Base-by-base conservation (phyloP, 768 basidiomycete genomes). In the Auricularia cornea region DNA sequence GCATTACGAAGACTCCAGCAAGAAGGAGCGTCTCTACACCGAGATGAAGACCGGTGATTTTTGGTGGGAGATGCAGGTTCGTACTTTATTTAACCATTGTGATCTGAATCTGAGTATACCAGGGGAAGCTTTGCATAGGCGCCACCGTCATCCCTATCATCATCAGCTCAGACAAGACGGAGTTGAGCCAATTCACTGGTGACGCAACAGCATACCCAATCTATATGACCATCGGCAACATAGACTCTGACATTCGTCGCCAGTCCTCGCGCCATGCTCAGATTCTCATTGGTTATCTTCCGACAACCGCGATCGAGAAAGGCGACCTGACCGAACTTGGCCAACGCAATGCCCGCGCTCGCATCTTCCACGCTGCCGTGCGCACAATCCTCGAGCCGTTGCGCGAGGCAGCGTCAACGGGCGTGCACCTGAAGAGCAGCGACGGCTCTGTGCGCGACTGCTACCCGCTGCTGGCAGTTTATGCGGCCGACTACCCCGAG, bases 221-320 rank as follows among this genome's bases (percentile, higher is more conserved):
- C 14, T 62, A 62, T 28, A 32, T 62, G 29, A 62, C 62, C 18
- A 62, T 62, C 30, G 62, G 62, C 16, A 62, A 56, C 26, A 26
- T 62, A n/a, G 48, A 48, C 14, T 30, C 8, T 3, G 3, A 28
- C 33, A 32, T 62, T 28, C 48, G 54, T 18, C 29, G 54, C 18
- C 18, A 62, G 26, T 70, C 69, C 16, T 72, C 70, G 3, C 68
- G 57, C 2, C 67, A 56, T 1, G 70, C 68, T 1, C 67, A 68
- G 14, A 68, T 72, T 33, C 65, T 73, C 0, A 63, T 73, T 26
- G 72, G 66, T 0, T 72, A 72, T 41, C 64, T 73, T 1, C 71
- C 72, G 61, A 59, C 57, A 29, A 32, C 20, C 6, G 26, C 8
- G 6, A 28, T 51, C 18, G 48, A 51, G 48, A 51, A 51, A 8